Percentiles rank a stretch among this genome's conserved stretches.
Conservation (phyloP, 768 basidiomycete genomes). For the Austroboletus festivus region DNA sequence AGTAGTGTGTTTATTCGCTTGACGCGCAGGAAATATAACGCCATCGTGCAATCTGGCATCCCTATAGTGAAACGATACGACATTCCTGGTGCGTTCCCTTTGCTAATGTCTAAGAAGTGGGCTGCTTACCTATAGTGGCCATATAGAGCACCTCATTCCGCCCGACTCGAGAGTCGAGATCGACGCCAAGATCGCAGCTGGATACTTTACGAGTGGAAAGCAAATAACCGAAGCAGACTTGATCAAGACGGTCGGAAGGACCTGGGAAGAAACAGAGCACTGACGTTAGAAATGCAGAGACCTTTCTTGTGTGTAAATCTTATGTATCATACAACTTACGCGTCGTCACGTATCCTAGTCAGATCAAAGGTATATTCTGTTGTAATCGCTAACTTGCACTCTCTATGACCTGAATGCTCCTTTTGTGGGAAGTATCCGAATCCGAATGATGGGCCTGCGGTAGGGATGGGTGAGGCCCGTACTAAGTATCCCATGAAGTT, state of each 20-base stretch:
- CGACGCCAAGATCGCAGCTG: constrained; percentile 93
- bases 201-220: constrained; percentile 85
- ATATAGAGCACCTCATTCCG: constrained; percentile 77
- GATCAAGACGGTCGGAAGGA: constrained; percentile 79
- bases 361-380: no score
- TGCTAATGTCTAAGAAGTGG: background rate
- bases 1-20: background rate
- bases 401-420: no score
- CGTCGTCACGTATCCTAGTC: no score
- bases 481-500: no score
- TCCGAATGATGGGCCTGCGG: no score
- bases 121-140: background rate
- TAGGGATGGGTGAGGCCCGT: no score
- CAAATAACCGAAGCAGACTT: constrained; percentile 76
- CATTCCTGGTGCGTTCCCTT: constrained; percentile 58
- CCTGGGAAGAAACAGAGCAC: constrained; percentile 90
- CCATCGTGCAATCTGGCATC: constrained; percentile 87
- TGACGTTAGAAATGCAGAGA: constrained; percentile 33
- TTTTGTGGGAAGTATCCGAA: no score
- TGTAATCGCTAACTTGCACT: no score
- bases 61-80: constrained; percentile 80
- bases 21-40: constrained; percentile 79
- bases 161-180: constrained; percentile 92
- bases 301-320: background rate
- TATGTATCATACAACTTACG: background rate